Evolutionary conservation across 1,139 yeast genomes (phyloP).

Genomic region (Sugiyamaella japonica): DNA sequence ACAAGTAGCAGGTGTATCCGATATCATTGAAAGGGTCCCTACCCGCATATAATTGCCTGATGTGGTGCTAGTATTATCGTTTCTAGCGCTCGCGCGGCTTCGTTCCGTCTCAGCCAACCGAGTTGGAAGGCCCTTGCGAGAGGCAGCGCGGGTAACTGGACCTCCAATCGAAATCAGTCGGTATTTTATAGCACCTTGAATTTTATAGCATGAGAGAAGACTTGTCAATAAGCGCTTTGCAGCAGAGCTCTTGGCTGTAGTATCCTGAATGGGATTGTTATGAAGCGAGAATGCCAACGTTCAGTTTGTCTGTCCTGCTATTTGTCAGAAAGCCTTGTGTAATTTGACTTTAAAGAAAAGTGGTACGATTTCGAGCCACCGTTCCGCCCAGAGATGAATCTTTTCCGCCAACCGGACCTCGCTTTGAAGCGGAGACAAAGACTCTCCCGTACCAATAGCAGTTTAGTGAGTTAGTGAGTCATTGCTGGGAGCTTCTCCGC

Average conservation of each 20-base stretch:
- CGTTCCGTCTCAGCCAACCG: neutral
- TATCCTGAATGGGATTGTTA: conserved; percentile 9
- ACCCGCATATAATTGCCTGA: conserved; percentile 7
- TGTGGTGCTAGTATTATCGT: neutral
- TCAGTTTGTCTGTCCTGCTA: too few relatives aligned
- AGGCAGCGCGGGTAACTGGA: conserved; percentile 5
- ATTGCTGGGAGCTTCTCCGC: too few relatives aligned
- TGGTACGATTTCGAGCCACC: too few relatives aligned
- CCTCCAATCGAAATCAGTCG: neutral
- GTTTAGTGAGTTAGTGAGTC: too few relatives aligned
- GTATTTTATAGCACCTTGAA: conserved; percentile 2
- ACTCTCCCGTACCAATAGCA: too few relatives aligned
- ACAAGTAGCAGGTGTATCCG: conserved; percentile 7
- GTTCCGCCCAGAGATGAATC: too few relatives aligned
- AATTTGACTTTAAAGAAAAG: too few relatives aligned
- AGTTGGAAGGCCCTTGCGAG: conserved; percentile 14
- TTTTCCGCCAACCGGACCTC: too few relatives aligned
- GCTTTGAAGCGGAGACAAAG: too few relatives aligned
- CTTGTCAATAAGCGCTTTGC: conserved; percentile 10
- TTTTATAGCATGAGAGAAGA: neutral
- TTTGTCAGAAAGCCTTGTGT: too few relatives aligned
- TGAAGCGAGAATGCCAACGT: too few relatives aligned
- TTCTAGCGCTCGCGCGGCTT: neutral
- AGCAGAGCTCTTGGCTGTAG: neutral
- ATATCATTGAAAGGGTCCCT: neutral